Conservation (phyloP, 352 stramenopile species). For the Pythium utonaiense region DNA sequence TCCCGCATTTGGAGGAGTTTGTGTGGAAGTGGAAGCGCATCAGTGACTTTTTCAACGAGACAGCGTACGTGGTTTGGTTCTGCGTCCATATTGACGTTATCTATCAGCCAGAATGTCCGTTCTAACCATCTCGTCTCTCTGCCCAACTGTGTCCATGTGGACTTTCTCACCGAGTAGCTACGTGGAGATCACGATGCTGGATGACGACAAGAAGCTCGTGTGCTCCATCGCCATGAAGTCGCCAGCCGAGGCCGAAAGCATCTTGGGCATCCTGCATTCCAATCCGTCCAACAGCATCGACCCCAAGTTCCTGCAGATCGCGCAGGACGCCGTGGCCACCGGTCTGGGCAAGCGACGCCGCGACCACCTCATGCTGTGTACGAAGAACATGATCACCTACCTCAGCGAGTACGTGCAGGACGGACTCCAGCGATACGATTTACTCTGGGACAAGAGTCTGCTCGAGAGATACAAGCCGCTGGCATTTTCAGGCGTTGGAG, state of each 20-base stretch:
- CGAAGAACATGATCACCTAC: conserved; percentile 83
- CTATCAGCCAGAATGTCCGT: neutral
- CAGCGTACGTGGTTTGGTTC: conserved; percentile 48
- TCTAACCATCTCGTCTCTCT: neutral
- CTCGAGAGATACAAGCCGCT: conserved; percentile 79
- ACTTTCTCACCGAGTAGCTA: conserved; percentile 24
- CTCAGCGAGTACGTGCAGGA: conserved; percentile 84
- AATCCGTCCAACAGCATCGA: conserved; percentile 46
- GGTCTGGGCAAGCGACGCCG: conserved; percentile 61
- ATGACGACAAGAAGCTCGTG: conserved; percentile 78
- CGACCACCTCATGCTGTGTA: conserved; percentile 74
- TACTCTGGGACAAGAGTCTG: conserved; percentile 84
- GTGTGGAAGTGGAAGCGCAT: conserved; percentile 85
- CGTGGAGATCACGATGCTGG: conserved; percentile 81
- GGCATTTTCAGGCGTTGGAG: conserved; percentile 63
- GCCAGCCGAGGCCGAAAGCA: conserved; percentile 66
- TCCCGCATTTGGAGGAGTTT: conserved; percentile 69
- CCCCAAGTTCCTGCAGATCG: conserved; percentile 56
- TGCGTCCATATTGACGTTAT: neutral
- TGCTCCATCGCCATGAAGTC: conserved; percentile 85
- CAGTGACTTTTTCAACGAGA: conserved; percentile 83
- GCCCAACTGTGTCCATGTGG: neutral
- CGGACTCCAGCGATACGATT: conserved; percentile 70
- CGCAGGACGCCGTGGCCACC: conserved; percentile 59
- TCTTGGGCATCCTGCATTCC: conserved; percentile 54